A percentile compares a stretch with the other conserved stretches of the same genome.
These are phyloP conservation scores for Myxozyma monticola DNA, from an alignment of 805 yeast genomes.

Conservation along the genomic window DNA sequence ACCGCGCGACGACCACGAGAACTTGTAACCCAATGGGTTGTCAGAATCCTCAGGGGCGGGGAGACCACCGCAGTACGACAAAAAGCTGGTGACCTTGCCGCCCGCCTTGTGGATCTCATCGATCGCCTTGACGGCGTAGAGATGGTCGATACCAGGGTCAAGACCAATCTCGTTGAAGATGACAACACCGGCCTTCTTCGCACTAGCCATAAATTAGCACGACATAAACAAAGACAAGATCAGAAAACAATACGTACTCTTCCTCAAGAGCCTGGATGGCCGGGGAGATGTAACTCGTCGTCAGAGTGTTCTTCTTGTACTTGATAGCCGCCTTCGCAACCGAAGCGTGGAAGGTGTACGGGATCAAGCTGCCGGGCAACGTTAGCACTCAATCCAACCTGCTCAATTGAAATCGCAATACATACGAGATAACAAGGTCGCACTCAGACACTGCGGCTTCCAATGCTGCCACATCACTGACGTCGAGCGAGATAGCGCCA, in stretches of 20 bases:
- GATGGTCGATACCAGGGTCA: constrained; percentile 98
- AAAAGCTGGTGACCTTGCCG: constrained; percentile 91
- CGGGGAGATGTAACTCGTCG: constrained; percentile 89
- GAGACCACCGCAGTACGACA: constrained; percentile 97
- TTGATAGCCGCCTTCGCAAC: constrained; percentile 94
- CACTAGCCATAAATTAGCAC: too few relatives aligned
- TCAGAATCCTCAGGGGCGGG: constrained; percentile 98
- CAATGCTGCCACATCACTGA: constrained; percentile 71
- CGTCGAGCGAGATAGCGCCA: constrained; percentile 84
- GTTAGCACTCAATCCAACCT: not conserved
- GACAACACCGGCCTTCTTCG: constrained; percentile 91
- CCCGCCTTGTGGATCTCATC: constrained; percentile 90
- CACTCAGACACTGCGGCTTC: constrained; percentile 73
- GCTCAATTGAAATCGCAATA: not conserved
- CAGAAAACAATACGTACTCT: constrained; percentile 4
- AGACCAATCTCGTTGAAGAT: constrained; percentile 99
- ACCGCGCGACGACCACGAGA: constrained; percentile 99
- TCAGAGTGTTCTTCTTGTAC: constrained; percentile 76
- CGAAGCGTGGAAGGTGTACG: constrained; percentile 89
- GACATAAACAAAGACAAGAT: not conserved
- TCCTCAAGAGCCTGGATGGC: constrained; percentile 29
- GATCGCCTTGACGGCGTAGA: constrained; percentile 96
- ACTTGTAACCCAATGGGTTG: constrained; percentile 97
- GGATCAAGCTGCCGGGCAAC: constrained; percentile 56
- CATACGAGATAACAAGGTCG: constrained; percentile 80